A percentile compares a stretch with the other conserved stretches of the same genome.
Conservation (phyloP, 1,139 yeast genomes). For the Taphrina wiesneri region DNA sequence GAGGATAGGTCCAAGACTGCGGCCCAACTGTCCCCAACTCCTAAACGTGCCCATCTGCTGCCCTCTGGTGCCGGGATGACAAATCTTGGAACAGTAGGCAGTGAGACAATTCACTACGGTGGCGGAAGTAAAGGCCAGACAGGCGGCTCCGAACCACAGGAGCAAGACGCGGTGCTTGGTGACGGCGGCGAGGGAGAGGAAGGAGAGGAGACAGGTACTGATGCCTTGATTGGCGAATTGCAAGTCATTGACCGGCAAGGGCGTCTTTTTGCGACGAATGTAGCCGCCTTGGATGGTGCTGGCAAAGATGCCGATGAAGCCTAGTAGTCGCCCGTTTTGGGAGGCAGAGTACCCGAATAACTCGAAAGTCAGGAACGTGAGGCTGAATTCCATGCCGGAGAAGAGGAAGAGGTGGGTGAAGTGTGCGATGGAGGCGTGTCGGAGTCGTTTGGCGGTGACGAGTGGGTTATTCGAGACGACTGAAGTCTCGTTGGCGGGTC, state of each 20-base stretch:
- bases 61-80: slow-evolving; percentile 19
- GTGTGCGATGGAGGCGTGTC: slow-evolving; percentile 31
- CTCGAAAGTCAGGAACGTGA: slow-evolving; percentile 32
- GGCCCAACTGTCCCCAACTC: slow-evolving; percentile 33
- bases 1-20: slow-evolving; percentile 30
- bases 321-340: slow-evolving; percentile 27
- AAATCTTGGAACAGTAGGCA: slow-evolving; percentile 25
- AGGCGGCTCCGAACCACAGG: slow-evolving; percentile 29
- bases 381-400: slow-evolving; percentile 33
- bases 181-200: slow-evolving; percentile 23
- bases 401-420: slow-evolving; percentile 31
- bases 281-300: slow-evolving; percentile 33
- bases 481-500: not conserved
- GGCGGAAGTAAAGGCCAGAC: slow-evolving; percentile 33
- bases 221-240: slow-evolving; percentile 18
- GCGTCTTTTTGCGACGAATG: slow-evolving; percentile 27
- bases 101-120: slow-evolving; percentile 32
- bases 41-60: slow-evolving; percentile 28
- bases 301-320: slow-evolving; percentile 33
- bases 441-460: slow-evolving; percentile 13
- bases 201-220: slow-evolving; percentile 21
- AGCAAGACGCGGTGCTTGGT: not conserved
- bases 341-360: slow-evolving; percentile 32
- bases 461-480: slow-evolving; percentile 11
- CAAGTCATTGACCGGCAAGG: slow-evolving; percentile 12